phyloP scores from a whole-genome alignment of 352 stramenopile species.

The Saprolegnia parasitica region DNA sequence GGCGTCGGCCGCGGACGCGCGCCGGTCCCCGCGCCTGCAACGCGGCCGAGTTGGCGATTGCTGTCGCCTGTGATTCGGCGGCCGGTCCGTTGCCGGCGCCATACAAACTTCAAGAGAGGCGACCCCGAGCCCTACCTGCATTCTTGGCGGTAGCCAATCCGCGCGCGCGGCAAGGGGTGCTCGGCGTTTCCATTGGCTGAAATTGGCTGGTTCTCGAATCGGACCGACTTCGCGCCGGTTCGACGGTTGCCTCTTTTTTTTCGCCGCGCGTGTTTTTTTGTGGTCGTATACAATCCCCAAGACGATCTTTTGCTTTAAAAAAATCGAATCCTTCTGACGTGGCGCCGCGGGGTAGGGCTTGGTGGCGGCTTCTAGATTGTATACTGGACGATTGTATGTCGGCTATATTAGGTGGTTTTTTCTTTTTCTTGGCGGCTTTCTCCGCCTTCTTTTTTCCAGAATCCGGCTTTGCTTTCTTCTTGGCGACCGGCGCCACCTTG shows the following conservation, averaged over 20 bases:
- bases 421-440: conserved; percentile 25
- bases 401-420: conserved; percentile 26
- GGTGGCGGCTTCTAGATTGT: neutral
- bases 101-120: conserved; percentile 26
- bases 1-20: no score
- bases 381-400: conserved; percentile 6
- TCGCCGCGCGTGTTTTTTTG: neutral
- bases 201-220: conserved; percentile 29
- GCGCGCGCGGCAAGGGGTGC: neutral
- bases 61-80: neutral
- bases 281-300: neutral
- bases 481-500: conserved; percentile 24
- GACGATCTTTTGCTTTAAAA: conserved; percentile 12
- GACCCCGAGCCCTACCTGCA: neutral
- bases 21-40: neutral
- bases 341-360: neutral
- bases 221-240: conserved; percentile 4
- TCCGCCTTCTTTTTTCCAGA: conserved; percentile 32
- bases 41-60: neutral
- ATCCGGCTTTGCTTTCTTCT: conserved; percentile 24
- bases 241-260: neutral
- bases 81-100: neutral
- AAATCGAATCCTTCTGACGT: neutral
- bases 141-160: neutral
- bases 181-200: conserved; percentile 8